Evolutionary conservation across 2,329 filamentous ascomycete species (phyloP), one percentile per base, ranked within the genome.

Genomic region (Fusarium tricinctum): DNA sequence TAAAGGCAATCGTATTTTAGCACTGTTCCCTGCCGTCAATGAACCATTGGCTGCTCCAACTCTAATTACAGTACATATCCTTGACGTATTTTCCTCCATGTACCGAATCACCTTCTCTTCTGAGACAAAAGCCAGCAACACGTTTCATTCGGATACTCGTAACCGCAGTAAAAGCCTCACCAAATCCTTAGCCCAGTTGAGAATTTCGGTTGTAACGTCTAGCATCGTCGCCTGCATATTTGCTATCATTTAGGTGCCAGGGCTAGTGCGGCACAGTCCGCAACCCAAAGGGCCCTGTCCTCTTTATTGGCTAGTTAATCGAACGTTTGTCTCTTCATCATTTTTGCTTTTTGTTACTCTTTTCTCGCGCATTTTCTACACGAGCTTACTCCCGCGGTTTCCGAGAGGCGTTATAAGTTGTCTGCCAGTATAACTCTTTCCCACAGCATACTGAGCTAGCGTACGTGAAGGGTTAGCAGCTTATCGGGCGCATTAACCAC

Each of bases 131-230:
- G 35, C 14, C n/a, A 20, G 32, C 20, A 12, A 10, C 42, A 20
- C 33, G 32, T 33, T 48, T 33, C 49, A 46, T 61, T 40, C 17
- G 46, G 56, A 22, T 14, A 62, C 42, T 49, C 58, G 58, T 57
- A 63, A 49, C 43, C 58, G 60, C 60, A 35, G 38, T 44, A 30
- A 63, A 63, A 43, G 39, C 60, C 58, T 45, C 50, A 45, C 35
- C 19, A 33, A 46, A 32, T 32, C 30, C 28, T 45, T 17, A n/a
- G 32, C 26, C 17, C 28, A 22, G 19, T 46, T 13, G 17, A 42
- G 44, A 14, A 39, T 4, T 19, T 23, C 43, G 53, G 46, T 20
- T 32, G 6, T 6, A 28, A 22, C 52, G 51, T 22, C 28, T 20
- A 23, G 15, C n/a, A 12, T 9, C 33, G 14, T 17, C 33, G 17